Conservation (phyloP, 1,284 basidiomycete species). For the Megacollybia platyphylla region DNA sequence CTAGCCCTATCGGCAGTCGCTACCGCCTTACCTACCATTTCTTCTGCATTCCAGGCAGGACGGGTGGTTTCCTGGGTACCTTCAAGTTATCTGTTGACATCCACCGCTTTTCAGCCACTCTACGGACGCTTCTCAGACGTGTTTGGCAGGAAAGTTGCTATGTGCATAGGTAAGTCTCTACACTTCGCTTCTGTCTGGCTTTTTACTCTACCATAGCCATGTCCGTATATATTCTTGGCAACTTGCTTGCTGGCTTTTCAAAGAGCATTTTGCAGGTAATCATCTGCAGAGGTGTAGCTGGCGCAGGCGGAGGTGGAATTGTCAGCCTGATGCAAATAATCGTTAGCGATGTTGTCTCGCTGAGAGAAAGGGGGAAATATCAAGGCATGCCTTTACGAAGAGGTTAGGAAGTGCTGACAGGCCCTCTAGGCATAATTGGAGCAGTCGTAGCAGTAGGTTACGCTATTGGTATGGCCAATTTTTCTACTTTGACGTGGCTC, state of each 20-base stretch:
- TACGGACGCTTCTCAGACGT: slow-evolving; percentile 67
- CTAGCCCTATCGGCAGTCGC: slow-evolving; percentile 23
- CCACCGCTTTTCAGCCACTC: slow-evolving; percentile 50
- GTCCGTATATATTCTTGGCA: slow-evolving; percentile 50
- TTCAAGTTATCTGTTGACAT: slow-evolving; percentile 51
- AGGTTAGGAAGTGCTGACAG: slow-evolving; percentile 31
- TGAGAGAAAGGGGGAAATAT: slow-evolving; percentile 34
- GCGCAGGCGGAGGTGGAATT: slow-evolving; percentile 58
- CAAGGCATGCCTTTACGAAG: too few species aligned
- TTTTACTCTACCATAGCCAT: slow-evolving; percentile 24
- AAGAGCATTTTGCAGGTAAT: slow-evolving; percentile 60
- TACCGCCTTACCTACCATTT: slow-evolving; percentile 59
- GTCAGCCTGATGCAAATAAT: slow-evolving; percentile 55
- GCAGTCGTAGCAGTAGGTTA: slow-evolving; percentile 30
- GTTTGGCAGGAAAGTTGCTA: slow-evolving; percentile 59
- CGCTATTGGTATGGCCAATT: slow-evolving; percentile 1
- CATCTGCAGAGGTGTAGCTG: slow-evolving; percentile 56
- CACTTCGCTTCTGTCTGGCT: not conserved
- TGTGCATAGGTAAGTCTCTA: slow-evolving; percentile 19
- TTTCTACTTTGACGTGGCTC: slow-evolving; percentile 33
- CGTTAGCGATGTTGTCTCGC: slow-evolving; percentile 50
- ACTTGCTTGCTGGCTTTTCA: slow-evolving; percentile 45
- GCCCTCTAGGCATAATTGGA: slow-evolving; percentile 41
- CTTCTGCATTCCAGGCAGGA: slow-evolving; percentile 55
- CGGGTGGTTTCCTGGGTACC: slow-evolving; percentile 62